Base-by-base conservation (phyloP, 2,329 filamentous ascomycete species). In the Sporothrix euskadiensis region DNA sequence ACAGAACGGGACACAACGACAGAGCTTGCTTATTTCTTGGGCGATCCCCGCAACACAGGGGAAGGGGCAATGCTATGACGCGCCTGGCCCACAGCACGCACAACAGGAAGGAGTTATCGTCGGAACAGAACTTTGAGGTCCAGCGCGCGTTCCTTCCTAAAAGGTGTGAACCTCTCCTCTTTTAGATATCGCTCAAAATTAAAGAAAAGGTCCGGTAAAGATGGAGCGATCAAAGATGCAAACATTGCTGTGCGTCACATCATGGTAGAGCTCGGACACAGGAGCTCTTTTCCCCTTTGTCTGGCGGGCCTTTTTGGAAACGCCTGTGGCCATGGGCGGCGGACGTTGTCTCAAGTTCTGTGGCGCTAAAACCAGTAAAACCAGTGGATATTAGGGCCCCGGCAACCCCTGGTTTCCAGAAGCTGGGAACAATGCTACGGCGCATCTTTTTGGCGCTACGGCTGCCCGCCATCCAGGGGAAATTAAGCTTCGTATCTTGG, bases 401-500 rank as follows among this genome's bases (percentile, higher is more conserved):
- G 47, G 35, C 71, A 59, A 19, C 65, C 71, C 66, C 66, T 70
- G 56, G 65, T 71, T 71, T 57, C 54, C 69, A 57, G 49, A 59
- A 41, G 52, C 52, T 44, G n/a, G 68, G 30, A 26, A 14, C 44
- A 47, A 72, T 57, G 47, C 47, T 22, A 59, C 26, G 54, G 39
- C 52, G 52, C 39, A 69, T 57, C 52, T 35, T 35, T 68, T 49
- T 49, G 66, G 66, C 32, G 26, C 47, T 22, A 35, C 26, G 16
- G 10, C 35, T 16, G 61, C 61, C 39, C 44, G 14, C 41, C 22
- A 35, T 30, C 26, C 30, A 69, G 52, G n/a, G 68, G 54, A 59
- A 70, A 59, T 70, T 59, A 70, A 70, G 69, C 69, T 71, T 71
- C 68, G 68, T 69, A 44, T 65, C 61, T 65, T 41, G 39, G 39